Evolutionary conservation across 106 monocot species (phyloP), one percentile per base, ranked within the genome.

Genomic region (Amphibolis antarctica): DNA sequence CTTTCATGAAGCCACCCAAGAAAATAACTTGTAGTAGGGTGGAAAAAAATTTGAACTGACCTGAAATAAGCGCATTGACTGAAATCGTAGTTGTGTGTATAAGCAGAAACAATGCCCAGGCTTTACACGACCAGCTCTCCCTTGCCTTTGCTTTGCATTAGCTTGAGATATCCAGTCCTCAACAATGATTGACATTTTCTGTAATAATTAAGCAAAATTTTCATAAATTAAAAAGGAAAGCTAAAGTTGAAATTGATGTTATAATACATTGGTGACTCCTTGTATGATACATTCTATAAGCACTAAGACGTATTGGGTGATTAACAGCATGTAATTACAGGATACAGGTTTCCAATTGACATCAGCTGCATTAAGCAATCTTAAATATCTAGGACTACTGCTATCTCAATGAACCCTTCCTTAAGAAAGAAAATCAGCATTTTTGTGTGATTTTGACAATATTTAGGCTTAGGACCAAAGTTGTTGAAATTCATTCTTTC

Each of bases 141-240:
- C 96, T 45, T 74, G 66, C 27, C 96, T 72, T 79, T 96, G 96
- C 58, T 86, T 96, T 60, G 84, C 89, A 86, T 96, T 96, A 68
- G 96, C 89, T 52, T 68, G 75, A 47, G 96, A 89, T 71, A 96
- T 87, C 96, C 96, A 96, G 46, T 96, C 96, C 53, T 96, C 96
- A 59, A 96, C 81, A 66, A 96, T 90, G 74, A 82, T 96, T 63
- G 86, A 84, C 90, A 96, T 90, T 96, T 87, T 96, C 96, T 96
- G 77, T 28, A 67, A 66, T 46, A 53, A 44, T 27, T 21, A 0
- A 45, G 14, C 23, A 44, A 27, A 52, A 17, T 18, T 18, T 29
- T 30, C 3, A 24, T 9, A 51, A 26, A 12, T 15, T 15, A 66
- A 30, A 49, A 49, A 49, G 48, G n/a, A 49, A 49, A 9, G 25